Percentiles rank a stretch among this genome's conserved stretches.
Evolutionary conservation across 805 yeast species (phyloP).

Genomic region (Suhomyces sp.): DNA sequence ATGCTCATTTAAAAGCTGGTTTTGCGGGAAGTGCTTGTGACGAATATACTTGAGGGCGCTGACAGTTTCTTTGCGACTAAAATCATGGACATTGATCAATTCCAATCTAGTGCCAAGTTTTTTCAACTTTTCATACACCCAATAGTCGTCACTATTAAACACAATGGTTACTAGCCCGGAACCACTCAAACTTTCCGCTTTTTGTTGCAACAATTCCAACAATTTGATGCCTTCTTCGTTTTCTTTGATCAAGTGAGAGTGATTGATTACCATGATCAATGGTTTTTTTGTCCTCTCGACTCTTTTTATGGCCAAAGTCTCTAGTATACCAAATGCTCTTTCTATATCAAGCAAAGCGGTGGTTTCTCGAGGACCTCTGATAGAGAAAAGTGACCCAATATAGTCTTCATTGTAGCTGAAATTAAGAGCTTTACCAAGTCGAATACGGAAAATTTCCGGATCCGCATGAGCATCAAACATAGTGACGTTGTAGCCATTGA

Average conservation of each 20-base stretch:
- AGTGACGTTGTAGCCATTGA: conserved; percentile 61
- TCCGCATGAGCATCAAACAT: conserved; percentile 82
- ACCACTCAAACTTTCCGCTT: conserved; percentile 76
- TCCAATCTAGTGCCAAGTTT: conserved; percentile 71
- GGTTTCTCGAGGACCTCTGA: conserved; percentile 81
- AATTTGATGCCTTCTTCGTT: conserved; percentile 71
- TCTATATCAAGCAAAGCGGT: conserved; percentile 80
- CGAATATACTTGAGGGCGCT: conserved; percentile 55
- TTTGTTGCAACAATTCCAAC: conserved; percentile 75
- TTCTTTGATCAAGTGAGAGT: conserved; percentile 70
- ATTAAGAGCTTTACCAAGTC: conserved; percentile 73
- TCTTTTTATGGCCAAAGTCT: conserved; percentile 61
- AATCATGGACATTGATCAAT: conserved; percentile 64
- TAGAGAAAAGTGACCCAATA: conserved; percentile 75
- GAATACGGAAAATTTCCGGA: conserved; percentile 73
- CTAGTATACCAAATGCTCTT: conserved; percentile 73
- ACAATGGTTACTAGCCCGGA: conserved; percentile 67
- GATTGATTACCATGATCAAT: conserved; percentile 66
- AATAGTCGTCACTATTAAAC: conserved; percentile 80
- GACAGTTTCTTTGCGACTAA: conserved; percentile 53
- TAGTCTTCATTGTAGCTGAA: conserved; percentile 78
- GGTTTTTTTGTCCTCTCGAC: conserved; percentile 48
- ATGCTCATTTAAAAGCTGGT: conserved; percentile 21
- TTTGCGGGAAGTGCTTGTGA: conserved; percentile 30
- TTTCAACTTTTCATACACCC: conserved; percentile 78